Conservation (phyloP, 208 protist species). For the Crithidia sp. region DNA sequence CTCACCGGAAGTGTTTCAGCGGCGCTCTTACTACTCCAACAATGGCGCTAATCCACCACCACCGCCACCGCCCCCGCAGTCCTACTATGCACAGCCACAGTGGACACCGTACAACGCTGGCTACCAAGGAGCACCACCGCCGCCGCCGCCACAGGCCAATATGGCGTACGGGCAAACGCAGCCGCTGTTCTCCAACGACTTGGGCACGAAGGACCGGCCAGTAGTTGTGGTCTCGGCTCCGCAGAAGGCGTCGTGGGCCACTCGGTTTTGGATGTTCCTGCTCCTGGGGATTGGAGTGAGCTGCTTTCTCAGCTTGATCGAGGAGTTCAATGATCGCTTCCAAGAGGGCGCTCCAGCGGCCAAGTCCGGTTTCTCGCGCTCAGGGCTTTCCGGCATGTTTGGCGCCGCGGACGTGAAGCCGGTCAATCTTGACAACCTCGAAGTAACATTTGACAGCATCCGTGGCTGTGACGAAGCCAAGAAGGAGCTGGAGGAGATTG, state of each 20-base stretch:
- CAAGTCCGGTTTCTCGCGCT: slow-evolving; percentile 34
- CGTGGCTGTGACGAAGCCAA: slow-evolving; percentile 93
- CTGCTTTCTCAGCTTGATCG: slow-evolving; percentile 54
- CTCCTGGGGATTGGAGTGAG: slow-evolving; percentile 80
- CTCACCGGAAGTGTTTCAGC: slow-evolving; percentile 32
- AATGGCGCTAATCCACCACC: slow-evolving; percentile 50
- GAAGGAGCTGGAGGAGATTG: slow-evolving; percentile 91
- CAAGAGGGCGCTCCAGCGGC: slow-evolving; percentile 36
- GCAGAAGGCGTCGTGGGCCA: slow-evolving; percentile 68
- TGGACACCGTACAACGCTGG: slow-evolving; percentile 24
- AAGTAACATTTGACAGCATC: slow-evolving; percentile 88
- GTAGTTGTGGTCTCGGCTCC: slow-evolving; percentile 80
- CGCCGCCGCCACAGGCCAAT: slow-evolving; percentile 23
- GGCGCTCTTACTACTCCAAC: slow-evolving; percentile 38
- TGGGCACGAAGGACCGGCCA: slow-evolving; percentile 80
- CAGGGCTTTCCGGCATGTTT: slow-evolving; percentile 48
- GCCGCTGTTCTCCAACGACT: slow-evolving; percentile 39
- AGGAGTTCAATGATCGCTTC: slow-evolving; percentile 35
- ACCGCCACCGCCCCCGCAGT: slow-evolving; percentile 36
- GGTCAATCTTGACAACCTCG: slow-evolving; percentile 78
- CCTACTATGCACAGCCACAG: slow-evolving; percentile 24
- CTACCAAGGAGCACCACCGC: slow-evolving; percentile 17
- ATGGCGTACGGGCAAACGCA: slow-evolving; percentile 20
- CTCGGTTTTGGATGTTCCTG: slow-evolving; percentile 68
- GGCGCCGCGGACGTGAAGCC: slow-evolving; percentile 63